Conservation (phyloP, 1,284 basidiomycete species). For the Apiotrichum montevideense region DNA sequence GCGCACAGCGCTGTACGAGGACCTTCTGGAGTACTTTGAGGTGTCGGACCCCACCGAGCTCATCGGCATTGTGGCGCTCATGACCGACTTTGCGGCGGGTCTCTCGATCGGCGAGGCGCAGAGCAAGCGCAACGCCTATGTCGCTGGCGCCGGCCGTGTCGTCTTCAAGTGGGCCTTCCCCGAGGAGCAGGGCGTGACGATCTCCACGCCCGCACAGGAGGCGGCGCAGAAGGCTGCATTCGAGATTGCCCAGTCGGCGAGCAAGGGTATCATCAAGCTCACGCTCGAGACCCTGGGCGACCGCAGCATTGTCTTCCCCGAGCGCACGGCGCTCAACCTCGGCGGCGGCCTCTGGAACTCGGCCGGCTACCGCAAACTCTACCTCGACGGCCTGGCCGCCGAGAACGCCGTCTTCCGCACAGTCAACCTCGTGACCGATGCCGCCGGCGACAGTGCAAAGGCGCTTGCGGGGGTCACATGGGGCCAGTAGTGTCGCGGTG, state of each 20-base stretch:
- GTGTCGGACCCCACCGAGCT: conserved; percentile 30
- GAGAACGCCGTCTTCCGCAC: conserved; percentile 26
- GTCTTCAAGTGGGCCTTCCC: conserved; percentile 39
- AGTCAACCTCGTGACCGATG: conserved; percentile 31
- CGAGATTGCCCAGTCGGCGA: conserved; percentile 19
- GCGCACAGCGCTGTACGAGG: conserved; percentile 27
- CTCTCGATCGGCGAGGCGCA: conserved; percentile 28
- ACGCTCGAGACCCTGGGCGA: conserved; percentile 33
- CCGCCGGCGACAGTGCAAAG: conserved; percentile 35
- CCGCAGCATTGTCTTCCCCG: conserved; percentile 24
- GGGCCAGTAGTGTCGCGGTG: not conserved
- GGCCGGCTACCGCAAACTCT: conserved; percentile 28
- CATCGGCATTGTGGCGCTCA: conserved; percentile 31
- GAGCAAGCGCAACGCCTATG: conserved; percentile 33
- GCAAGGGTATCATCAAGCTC: conserved; percentile 27
- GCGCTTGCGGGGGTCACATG: conserved; percentile 31
- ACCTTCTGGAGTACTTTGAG: conserved; percentile 36
- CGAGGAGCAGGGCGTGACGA: conserved; percentile 14
- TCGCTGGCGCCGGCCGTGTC: conserved; percentile 33
- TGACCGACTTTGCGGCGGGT: conserved; percentile 22
- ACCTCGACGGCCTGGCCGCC: conserved; percentile 25
- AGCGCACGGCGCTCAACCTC: conserved; percentile 26
- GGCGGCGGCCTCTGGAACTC: conserved; percentile 40
- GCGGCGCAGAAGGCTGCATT: conserved; percentile 23
- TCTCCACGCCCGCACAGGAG: conserved; percentile 7